phyloP scores from a whole-genome alignment of 2,329 filamentous ascomycete species.

The Phialophora macrospora region DNA sequence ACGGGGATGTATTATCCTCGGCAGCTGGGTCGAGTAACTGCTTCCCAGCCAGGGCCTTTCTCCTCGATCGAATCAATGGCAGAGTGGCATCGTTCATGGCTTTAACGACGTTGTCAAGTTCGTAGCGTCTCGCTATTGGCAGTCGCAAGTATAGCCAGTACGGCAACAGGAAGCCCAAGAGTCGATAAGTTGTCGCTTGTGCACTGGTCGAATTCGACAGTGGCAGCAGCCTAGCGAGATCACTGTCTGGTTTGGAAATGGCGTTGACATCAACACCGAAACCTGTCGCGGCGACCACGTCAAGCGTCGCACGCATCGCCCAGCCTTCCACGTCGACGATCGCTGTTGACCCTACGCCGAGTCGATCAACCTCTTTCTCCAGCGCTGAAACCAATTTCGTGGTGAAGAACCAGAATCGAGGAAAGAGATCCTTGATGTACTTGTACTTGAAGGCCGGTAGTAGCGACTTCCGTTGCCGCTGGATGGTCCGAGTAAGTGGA shows the following conservation, averaged over 20 bases:
- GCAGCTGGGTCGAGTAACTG: slow-evolving; percentile 3
- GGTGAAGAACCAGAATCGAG: slow-evolving; percentile 71
- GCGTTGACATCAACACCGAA: slow-evolving; percentile 72
- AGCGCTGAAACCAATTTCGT: slow-evolving; percentile 12
- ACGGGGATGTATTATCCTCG: slow-evolving; percentile 6
- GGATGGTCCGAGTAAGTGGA: slow-evolving; percentile 34
- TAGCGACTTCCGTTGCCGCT: slow-evolving; percentile 73
- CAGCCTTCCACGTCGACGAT: slow-evolving; percentile 59
- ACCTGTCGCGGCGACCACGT: slow-evolving; percentile 72
- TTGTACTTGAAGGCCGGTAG: slow-evolving; percentile 82
- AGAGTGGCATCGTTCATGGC: slow-evolving; percentile 15
- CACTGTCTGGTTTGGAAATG: slow-evolving; percentile 63
- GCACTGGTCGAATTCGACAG: slow-evolving; percentile 17
- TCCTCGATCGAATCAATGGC: slow-evolving; percentile 21
- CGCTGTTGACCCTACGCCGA: background rate
- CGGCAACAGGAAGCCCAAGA: slow-evolving; percentile 22
- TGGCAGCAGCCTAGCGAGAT: slow-evolving; percentile 48
- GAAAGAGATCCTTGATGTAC: slow-evolving; percentile 81
- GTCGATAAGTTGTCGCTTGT: slow-evolving; percentile 16
- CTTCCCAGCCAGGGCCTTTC: slow-evolving; percentile 4
- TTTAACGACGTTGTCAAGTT: slow-evolving; percentile 19
- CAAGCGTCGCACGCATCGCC: slow-evolving; percentile 67
- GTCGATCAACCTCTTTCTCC: slow-evolving; percentile 17
- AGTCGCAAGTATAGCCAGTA: slow-evolving; percentile 24
- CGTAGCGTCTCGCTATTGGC: slow-evolving; percentile 24